These are phyloP conservation scores for Marasmius oreades DNA, from an alignment of 1,284 basidiomycete species.

Conservation along the genomic window DNA sequence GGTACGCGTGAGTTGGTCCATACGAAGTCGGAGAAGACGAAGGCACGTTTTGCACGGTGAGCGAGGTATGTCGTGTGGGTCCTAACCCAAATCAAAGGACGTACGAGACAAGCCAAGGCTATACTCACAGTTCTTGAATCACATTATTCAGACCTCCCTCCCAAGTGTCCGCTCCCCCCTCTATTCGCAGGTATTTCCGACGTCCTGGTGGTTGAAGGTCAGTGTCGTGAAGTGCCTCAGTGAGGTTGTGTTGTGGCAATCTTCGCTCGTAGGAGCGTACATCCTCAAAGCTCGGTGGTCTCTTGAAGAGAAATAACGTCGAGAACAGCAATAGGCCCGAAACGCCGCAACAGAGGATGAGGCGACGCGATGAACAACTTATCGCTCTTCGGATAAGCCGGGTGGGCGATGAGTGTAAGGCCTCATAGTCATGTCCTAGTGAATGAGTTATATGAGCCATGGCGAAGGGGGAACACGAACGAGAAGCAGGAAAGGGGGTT, in stretches of 20 bases:
- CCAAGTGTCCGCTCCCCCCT: slow-evolving; percentile 41
- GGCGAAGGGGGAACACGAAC: no score
- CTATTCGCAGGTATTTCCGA: slow-evolving; percentile 40
- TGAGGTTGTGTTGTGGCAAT: slow-evolving; percentile 37
- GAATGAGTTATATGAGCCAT: no score
- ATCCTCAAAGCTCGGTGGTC: slow-evolving; percentile 22
- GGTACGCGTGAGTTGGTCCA: slow-evolving; percentile 51
- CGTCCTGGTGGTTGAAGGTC: slow-evolving; percentile 11
- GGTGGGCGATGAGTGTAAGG: no score
- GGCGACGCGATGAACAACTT: background rate
- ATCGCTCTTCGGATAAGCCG: background rate
- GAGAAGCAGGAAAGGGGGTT: no score
- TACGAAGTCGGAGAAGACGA: slow-evolving; percentile 64
- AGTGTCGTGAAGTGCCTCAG: slow-evolving; percentile 9
- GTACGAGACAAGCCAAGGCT: no score
- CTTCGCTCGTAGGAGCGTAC: slow-evolving; percentile 21
- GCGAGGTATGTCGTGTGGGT: slow-evolving; percentile 50
- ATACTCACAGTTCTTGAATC: slow-evolving; percentile 48
- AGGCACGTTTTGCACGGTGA: slow-evolving; percentile 41
- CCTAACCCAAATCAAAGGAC: slow-evolving; percentile 27
- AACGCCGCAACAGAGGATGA: background rate
- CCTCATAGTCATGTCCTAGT: no score
- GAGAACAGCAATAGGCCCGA: background rate
- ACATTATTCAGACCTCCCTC: slow-evolving; percentile 57
- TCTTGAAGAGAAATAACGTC: background rate